Evolutionary conservation across 331 rosid species (phyloP).

Genomic region (Spiraea crenata): DNA sequence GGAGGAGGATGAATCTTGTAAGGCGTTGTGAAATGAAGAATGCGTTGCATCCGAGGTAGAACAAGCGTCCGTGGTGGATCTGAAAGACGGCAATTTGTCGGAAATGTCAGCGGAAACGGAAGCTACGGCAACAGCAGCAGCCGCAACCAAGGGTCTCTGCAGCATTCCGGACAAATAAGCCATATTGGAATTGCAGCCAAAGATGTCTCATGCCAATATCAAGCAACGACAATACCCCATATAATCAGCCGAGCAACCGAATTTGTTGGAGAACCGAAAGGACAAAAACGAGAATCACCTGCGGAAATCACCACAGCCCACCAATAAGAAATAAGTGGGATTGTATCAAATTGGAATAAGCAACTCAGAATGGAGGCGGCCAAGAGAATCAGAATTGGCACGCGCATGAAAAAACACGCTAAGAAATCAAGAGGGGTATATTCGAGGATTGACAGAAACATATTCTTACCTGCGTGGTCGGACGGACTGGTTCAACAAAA

Average conservation of each 20-base stretch:
- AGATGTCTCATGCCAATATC: constrained; percentile 35
- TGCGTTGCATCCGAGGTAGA: constrained; percentile 37
- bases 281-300: constrained; percentile 22
- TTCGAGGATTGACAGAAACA: constrained; percentile 29
- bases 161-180: constrained; percentile 69
- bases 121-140: constrained; percentile 74
- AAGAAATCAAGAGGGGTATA: constrained; percentile 31
- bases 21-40: constrained; percentile 24
- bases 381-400: constrained; percentile 18
- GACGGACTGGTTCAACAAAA: constrained; percentile 14
- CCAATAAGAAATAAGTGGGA: background rate
- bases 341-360: constrained; percentile 30
- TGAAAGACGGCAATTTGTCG: constrained; percentile 45
- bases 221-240: constrained; percentile 16
- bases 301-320: background rate
- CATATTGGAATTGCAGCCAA: constrained; percentile 43
- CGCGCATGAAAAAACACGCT: constrained; percentile 30
- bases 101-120: constrained; percentile 70
- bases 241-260: background rate
- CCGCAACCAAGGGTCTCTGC: constrained; percentile 94
- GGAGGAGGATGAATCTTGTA: constrained; percentile 35
- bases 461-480: constrained; percentile 38
- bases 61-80: constrained; percentile 29
- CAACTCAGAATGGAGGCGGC: background rate
- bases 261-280: constrained; percentile 6